A percentile compares a stretch with the other conserved stretches of the same genome.
phyloP scores from a whole-genome alignment of 2,329 filamentous ascomycete species.

The Trichoderma sp. region DNA sequence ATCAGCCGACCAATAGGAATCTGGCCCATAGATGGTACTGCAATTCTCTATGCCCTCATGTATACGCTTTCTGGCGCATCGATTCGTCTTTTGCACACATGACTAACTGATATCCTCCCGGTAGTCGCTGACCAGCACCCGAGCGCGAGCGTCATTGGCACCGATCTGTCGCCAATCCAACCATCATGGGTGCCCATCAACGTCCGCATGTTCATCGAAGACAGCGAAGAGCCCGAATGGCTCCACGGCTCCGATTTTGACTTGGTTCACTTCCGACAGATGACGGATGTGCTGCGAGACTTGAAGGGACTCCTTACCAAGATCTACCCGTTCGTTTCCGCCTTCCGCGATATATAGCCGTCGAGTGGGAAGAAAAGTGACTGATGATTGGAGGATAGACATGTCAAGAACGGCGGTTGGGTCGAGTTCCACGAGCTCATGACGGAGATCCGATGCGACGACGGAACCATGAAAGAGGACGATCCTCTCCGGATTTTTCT shows the following conservation, averaged over 20 bases:
- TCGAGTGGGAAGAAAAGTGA: no score
- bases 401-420: constrained; percentile 48
- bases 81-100: constrained; percentile 13
- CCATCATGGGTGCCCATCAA: constrained; percentile 54
- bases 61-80: background rate
- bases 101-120: background rate
- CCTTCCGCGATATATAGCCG: background rate
- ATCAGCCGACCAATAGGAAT: constrained; percentile 32
- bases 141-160: constrained; percentile 40
- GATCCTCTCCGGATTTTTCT: constrained; percentile 37
- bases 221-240: constrained; percentile 58
- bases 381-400: constrained; percentile 27
- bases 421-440: constrained; percentile 50
- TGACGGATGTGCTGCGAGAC: constrained; percentile 51
- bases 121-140: constrained; percentile 42
- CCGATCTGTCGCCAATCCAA: constrained; percentile 46
- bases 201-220: constrained; percentile 60
- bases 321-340: constrained; percentile 33
- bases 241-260: constrained; percentile 51
- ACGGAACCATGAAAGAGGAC: constrained; percentile 41
- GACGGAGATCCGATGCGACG: constrained; percentile 41
- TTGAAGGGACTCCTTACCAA: constrained; percentile 44
- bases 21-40: constrained; percentile 51
- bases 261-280: constrained; percentile 51
- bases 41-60: background rate